phyloP scores from a whole-genome alignment of 352 stramenopile genomes.

The Thalassiosira ordinaria region DNA sequence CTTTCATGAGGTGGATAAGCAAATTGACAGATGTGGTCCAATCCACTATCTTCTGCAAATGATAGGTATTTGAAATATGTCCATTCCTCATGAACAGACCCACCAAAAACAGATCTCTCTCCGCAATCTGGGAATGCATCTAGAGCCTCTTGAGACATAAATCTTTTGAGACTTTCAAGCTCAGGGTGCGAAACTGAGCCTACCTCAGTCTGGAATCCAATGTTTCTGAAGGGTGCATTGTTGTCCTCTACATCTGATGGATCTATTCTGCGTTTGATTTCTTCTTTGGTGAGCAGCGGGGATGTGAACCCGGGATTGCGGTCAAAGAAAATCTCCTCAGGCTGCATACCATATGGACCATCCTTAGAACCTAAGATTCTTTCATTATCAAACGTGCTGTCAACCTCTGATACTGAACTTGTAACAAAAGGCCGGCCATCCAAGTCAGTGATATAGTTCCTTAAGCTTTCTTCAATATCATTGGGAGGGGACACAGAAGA shows the following conservation, averaged over 20 bases:
- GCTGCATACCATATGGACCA: slow-evolving; percentile 68
- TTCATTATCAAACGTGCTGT: slow-evolving; percentile 42
- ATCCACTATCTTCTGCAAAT: slow-evolving; percentile 44
- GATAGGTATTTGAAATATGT: slow-evolving; percentile 59
- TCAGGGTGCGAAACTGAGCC: slow-evolving; percentile 62
- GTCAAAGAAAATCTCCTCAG: slow-evolving; percentile 53
- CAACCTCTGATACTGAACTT: slow-evolving; percentile 55
- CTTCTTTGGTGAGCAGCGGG: slow-evolving; percentile 30
- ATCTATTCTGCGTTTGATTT: slow-evolving; percentile 20
- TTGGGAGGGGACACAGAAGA: slow-evolving; percentile 41
- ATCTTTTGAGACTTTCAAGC: slow-evolving; percentile 45
- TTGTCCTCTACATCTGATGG: slow-evolving; percentile 23
- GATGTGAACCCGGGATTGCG: slow-evolving; percentile 64
- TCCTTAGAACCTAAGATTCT: slow-evolving; percentile 63
- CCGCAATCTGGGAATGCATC: slow-evolving; percentile 46
- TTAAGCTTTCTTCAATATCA: slow-evolving; percentile 37
- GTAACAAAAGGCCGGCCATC: slow-evolving; percentile 47
- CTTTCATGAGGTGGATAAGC: slow-evolving; percentile 25
- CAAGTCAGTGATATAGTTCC: slow-evolving; percentile 20
- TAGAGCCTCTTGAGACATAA: slow-evolving; percentile 47
- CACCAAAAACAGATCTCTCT: slow-evolving; percentile 20
- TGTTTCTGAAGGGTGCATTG: slow-evolving; percentile 44
- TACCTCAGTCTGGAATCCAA: slow-evolving; percentile 73
- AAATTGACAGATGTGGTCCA: slow-evolving; percentile 52
- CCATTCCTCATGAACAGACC: slow-evolving; percentile 41